A percentile compares a stretch with the other conserved stretches of the same genome.
phyloP scores from a whole-genome alignment of 2,329 filamentous ascomycete species.

The Verticillium alfalfae region DNA sequence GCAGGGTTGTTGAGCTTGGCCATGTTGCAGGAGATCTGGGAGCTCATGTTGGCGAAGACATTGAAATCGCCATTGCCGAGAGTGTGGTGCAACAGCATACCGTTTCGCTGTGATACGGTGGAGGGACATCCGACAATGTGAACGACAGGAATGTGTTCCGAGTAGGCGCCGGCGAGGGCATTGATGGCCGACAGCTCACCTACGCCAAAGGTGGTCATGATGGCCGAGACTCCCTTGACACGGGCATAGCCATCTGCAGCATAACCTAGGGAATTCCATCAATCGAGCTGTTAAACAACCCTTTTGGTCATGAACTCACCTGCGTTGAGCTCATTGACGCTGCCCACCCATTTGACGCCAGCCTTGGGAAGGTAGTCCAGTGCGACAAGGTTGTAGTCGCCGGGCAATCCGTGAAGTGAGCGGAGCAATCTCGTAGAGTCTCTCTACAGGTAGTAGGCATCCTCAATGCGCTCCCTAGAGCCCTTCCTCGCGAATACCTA shows the following conservation, averaged over 20 bases:
- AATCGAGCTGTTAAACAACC: background rate
- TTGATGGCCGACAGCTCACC: conserved; percentile 71
- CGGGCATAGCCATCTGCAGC: conserved; percentile 77
- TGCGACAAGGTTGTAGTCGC: conserved; percentile 67
- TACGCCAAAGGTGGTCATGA: conserved; percentile 73
- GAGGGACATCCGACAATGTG: conserved; percentile 58
- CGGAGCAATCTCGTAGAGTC: conserved; percentile 60
- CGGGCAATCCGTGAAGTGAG: conserved; percentile 64
- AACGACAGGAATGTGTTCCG: conserved; percentile 66
- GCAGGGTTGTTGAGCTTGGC: conserved; percentile 64
- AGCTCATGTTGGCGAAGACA: conserved; percentile 75
- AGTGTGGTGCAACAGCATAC: conserved; percentile 58
- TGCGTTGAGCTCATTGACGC: conserved; percentile 69
- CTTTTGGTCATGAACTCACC: conserved; percentile 47
- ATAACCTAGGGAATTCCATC: conserved; percentile 47
- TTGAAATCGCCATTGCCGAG: conserved; percentile 76
- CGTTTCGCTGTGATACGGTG: conserved; percentile 39
- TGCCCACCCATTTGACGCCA: conserved; percentile 60
- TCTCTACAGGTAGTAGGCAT: conserved; percentile 64
- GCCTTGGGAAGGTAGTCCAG: conserved; percentile 59
- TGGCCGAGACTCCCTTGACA: conserved; percentile 62
- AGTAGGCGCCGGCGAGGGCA: conserved; percentile 67
- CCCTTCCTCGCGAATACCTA: conserved; percentile 35
- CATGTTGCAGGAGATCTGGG: conserved; percentile 63
- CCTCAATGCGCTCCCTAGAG: conserved; percentile 48